phyloP scores from a whole-genome alignment of 805 yeast species.

The Suhomyces pyralidae region DNA sequence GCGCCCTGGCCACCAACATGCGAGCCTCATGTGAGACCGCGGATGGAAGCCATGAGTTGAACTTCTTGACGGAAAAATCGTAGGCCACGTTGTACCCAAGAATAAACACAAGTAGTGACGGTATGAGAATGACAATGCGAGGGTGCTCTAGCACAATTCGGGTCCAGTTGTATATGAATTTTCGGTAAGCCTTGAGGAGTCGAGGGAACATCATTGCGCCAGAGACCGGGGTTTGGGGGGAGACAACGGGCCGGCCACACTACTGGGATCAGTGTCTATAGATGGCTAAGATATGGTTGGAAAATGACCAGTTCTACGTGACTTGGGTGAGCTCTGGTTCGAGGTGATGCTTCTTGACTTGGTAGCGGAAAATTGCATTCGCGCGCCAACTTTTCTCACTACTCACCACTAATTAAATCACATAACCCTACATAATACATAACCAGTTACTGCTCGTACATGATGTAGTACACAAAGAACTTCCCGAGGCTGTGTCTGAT shows the following conservation, averaged over 20 bases:
- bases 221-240: too few relatives aligned
- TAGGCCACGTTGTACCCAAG: slow-evolving; percentile 36
- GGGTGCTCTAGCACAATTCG: neutral
- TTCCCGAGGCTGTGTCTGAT: too few relatives aligned
- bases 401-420: neutral
- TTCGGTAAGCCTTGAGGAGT: neutral
- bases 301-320: too few relatives aligned
- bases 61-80: slow-evolving; percentile 27
- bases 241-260: too few relatives aligned
- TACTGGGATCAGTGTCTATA: too few relatives aligned
- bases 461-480: too few relatives aligned
- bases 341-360: neutral
- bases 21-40: neutral
- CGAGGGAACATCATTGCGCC: neutral
- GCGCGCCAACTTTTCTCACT: neutral
- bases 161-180: neutral
- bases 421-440: neutral
- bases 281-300: too few relatives aligned
- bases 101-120: slow-evolving; percentile 28
- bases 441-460: too few relatives aligned
- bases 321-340: neutral
- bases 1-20: neutral
- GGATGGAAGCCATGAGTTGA: slow-evolving; percentile 20
- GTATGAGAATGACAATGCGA: slow-evolving; percentile 24
- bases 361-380: neutral